These are phyloP conservation scores for Claviceps sp. DNA, from an alignment of 2,329 filamentous ascomycete species.

Conservation along the genomic window DNA sequence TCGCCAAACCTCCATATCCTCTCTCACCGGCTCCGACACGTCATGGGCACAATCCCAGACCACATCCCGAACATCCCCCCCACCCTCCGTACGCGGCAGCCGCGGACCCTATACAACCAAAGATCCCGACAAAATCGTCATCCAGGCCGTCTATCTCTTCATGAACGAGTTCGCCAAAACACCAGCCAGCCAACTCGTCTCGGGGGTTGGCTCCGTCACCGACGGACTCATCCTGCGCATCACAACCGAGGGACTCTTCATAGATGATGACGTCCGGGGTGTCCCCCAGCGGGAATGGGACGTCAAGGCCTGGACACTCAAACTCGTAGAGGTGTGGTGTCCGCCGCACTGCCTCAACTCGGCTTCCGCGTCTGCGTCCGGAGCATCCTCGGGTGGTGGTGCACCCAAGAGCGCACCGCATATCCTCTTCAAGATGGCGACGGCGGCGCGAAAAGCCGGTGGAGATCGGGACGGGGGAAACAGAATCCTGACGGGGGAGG, in stretches of 20 bases:
- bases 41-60: slow-evolving; percentile 79
- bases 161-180: slow-evolving; percentile 78
- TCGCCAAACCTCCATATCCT: slow-evolving; percentile 53
- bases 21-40: slow-evolving; percentile 60
- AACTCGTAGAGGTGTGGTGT: slow-evolving; percentile 80
- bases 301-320: slow-evolving; percentile 94
- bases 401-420: slow-evolving; percentile 25
- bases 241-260: slow-evolving; percentile 87
- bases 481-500: slow-evolving; percentile 45
- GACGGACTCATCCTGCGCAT: slow-evolving; percentile 87
- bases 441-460: slow-evolving; percentile 28
- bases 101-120: slow-evolving; percentile 72
- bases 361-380: slow-evolving; percentile 22
- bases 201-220: slow-evolving; percentile 71
- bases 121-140: slow-evolving; percentile 91
- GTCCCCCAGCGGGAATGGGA: slow-evolving; percentile 98
- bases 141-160: slow-evolving; percentile 85
- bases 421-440: slow-evolving; percentile 33
- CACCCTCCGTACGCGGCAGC: slow-evolving; percentile 59
- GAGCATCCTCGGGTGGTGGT: slow-evolving; percentile 19
- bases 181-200: slow-evolving; percentile 81
- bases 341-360: slow-evolving; percentile 46
- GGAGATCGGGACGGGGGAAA: slow-evolving; percentile 29
- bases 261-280: slow-evolving; percentile 85
- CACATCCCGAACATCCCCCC: slow-evolving; percentile 71